Evolutionary conservation across 495 filamentous ascomycete species (phyloP).

Genomic region (Zalerion maritima): DNA sequence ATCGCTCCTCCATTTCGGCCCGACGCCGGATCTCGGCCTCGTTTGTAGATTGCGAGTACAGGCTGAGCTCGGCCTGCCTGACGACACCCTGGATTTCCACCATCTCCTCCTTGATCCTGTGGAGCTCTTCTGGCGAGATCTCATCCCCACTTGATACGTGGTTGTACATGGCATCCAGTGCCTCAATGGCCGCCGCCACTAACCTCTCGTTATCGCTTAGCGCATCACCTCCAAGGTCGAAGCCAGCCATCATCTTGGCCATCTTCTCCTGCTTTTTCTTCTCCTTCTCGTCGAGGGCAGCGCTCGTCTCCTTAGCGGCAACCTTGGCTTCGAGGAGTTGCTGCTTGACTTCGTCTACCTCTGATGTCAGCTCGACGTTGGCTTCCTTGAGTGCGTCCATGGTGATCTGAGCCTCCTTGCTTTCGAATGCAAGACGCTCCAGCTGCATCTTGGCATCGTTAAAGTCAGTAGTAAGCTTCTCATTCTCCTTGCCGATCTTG

Average conservation of each 20-base stretch:
- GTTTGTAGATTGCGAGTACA: slow-evolving; percentile 38
- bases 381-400: slow-evolving; percentile 96
- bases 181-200: slow-evolving; percentile 66
- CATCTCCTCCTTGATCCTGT: slow-evolving; percentile 59
- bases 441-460: slow-evolving; percentile 92
- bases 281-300: slow-evolving; percentile 86
- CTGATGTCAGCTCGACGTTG: slow-evolving; percentile 77
- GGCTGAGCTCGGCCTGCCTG: slow-evolving; percentile 76
- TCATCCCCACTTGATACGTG: slow-evolving; percentile 60
- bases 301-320: slow-evolving; percentile 82
- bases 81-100: slow-evolving; percentile 85
- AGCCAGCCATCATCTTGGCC: slow-evolving; percentile 99
- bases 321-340: slow-evolving; percentile 91
- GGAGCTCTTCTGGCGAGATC: slow-evolving; percentile 67
- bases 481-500: slow-evolving; percentile 73
- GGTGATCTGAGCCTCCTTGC: slow-evolving; percentile 90
- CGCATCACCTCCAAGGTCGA: slow-evolving; percentile 78
- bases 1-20: slow-evolving; percentile 56
- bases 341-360: slow-evolving; percentile 92
- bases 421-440: slow-evolving; percentile 86
- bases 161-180: slow-evolving; percentile 64
- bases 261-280: slow-evolving; percentile 97
- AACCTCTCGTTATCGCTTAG: slow-evolving; percentile 83
- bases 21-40: slow-evolving; percentile 52
- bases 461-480: slow-evolving; percentile 64